Base-by-base conservation (phyloP, 2,329 filamentous ascomycete species). In the Allantophomopsis cytisporea region DNA sequence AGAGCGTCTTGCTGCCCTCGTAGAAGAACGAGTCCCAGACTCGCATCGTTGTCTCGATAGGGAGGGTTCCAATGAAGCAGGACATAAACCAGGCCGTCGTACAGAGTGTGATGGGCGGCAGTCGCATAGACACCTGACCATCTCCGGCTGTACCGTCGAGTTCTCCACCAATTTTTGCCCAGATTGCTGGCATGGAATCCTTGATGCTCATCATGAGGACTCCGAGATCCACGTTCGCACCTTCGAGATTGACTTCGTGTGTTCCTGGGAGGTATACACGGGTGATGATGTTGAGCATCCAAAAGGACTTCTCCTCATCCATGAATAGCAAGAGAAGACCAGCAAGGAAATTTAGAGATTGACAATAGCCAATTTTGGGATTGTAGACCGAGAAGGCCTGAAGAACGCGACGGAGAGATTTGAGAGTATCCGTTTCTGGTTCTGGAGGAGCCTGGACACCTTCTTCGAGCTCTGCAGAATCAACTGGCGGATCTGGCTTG, bases 51-150 rank as follows among this genome's bases (percentile, higher is more conserved):
- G 82, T 86, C 61, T 96, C 89, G 45, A 94, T 87, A 2, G 89
- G 89, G 14, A 96, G 65, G 1, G 85, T 94, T 39, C 88, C 87
- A 44, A 95, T 91, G 58, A 91, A 95, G 51, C 91, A 83, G 37
- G 84, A 93, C 89, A 96, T 95, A 59, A 96, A 93, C 89, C 89
- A 96, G 4, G 88, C 84, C 8, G 88, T 94, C 59, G 91, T 86
- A 49, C 87, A 93, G 5, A 96, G 71, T 1, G 85, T 91, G 47
- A 96, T 89, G 11, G 89, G 88, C 0, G 89, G 89, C 10, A 95
- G 70, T 4, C 82, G 72, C 43, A 54, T 52, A 2, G 63, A 60
- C 13, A 62, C 56, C 36, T 41, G 47, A 10, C 44, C 46, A 43
- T 50, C 38, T 8, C 45, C 47, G 36, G 46, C 42, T 13, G 48